Base-by-base conservation (phyloP, 75 land plant species). In the Pseudotsuga menziesii region DNA sequence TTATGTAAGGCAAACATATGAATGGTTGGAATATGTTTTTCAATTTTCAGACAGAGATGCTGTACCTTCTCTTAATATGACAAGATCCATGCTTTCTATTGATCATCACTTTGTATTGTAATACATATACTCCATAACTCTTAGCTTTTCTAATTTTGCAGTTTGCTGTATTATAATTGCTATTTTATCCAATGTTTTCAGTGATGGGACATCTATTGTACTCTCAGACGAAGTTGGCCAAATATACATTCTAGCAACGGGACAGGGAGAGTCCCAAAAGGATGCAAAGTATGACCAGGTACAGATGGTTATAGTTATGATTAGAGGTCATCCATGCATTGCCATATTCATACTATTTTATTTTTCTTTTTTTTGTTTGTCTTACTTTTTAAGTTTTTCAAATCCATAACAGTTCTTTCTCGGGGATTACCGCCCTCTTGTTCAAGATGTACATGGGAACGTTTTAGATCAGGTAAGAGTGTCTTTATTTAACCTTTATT, bases 191-290 rank as follows among this genome's bases (percentile, higher is more conserved):
- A 35, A 44, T 26, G n/a, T 55, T 57, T 78, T 54, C 82, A 96
- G 99, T 83, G 99, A 96, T 90, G 99, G 99, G 11, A 89, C 98
- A 54, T 96, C 99, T 58, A 77, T 96, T 75, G 86, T 96, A 80
- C 91, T 96, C 61, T 96, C 99, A 55, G 99, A 96, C 89, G 99
- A 96, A 82, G 99, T 92, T 72, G 99, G 99, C 14, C 99, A 96
- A 69, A 80, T 94, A 58, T 96, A 94, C 83, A 78, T 96, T 27
- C 78, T 96, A 58, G 85, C 83, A 72, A 94, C 99, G 19, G 99
- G 99, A 8, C 84, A 92, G 80, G 97, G 92, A 57, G 93, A 90
- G 67, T 88, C 97, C 17, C 91, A 92, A 63, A 87, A 90, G 78
- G 99, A 94, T 84, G 99, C 94, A 3, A 90, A 92, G 78, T 96